These are phyloP conservation scores for Sorghum bicolor DNA, from an alignment of 176 grass and related monocot genomes.

Conservation along the genomic window Sorghum_bicolor_NCBIv3 NC_012876.2:59534001-59534500, in stretches of 20 bases:
- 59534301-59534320: not conserved
- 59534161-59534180: not conserved
- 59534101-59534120: conserved; percentile 24
- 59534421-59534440: conserved; percentile 44
- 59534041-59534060: conserved; percentile 43
- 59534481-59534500: conserved; percentile 58
- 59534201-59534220: conserved; percentile 13
- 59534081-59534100: conserved; percentile 26
- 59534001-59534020: conserved; percentile 15
- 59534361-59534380: conserved; percentile 58
- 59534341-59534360: conserved; percentile 42
- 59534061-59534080: conserved; percentile 44
- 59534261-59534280: not conserved
- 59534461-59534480: conserved; percentile 58
- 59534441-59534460: conserved; percentile 52
- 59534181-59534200: conserved; percentile 20
- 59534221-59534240: conserved; percentile 32
- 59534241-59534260: conserved; percentile 66
- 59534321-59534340: conserved; percentile 40
- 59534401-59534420: conserved; percentile 43
- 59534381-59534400: conserved; percentile 51
- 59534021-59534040: conserved; percentile 61
- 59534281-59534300: not conserved
- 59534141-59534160: not conserved
- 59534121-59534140: not conserved